These are phyloP conservation scores for Pyrus pyrifolia DNA, from an alignment of 306 rosid genomes.

Conservation along the genomic window DNA sequence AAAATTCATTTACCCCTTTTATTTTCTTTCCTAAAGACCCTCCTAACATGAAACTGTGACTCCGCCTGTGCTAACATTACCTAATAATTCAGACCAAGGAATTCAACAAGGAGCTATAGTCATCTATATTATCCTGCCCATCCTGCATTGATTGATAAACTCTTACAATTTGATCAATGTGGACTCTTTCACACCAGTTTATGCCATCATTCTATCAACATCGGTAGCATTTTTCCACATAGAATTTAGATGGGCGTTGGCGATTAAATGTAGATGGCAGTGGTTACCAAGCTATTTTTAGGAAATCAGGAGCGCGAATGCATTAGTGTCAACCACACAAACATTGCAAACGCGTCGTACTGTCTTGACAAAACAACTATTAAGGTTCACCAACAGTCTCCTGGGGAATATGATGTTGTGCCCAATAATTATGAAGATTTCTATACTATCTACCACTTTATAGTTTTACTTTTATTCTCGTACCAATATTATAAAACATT, in stretches of 20 bases:
- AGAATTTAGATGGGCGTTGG: background rate
- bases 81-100: background rate
- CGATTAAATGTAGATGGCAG: background rate
- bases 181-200: background rate
- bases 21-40: no score
- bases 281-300: background rate
- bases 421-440: no score
- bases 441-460: no score
- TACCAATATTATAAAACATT: no score
- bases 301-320: background rate
- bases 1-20: no score
- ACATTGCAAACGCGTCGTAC: no score
- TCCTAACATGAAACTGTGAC: no score
- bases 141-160: no score
- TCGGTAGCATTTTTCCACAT: background rate
- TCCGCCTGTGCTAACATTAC: background rate
- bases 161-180: background rate
- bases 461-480: no score
- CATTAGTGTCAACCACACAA: background rate
- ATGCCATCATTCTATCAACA: background rate
- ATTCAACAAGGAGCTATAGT: background rate
- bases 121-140: background rate
- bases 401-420: no score
- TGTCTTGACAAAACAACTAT: no score
- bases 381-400: no score